phyloP scores from a whole-genome alignment of 2,329 filamentous ascomycete species.

The Sarocladium strictum region DNA sequence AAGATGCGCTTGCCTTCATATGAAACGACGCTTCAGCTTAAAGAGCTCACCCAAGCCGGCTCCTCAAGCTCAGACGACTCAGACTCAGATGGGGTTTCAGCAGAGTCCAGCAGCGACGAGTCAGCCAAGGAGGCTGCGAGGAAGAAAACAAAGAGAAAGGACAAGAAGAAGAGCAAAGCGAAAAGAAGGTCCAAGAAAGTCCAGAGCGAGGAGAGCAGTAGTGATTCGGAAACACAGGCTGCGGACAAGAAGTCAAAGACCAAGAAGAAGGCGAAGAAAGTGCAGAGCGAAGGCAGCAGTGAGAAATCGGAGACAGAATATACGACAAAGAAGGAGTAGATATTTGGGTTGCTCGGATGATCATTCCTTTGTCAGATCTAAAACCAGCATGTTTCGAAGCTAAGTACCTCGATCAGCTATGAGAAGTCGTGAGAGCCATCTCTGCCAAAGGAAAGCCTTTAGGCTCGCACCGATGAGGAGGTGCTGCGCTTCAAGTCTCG shows the following conservation, averaged over 20 bases:
- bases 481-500: constrained; percentile 13
- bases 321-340: too few relatives aligned
- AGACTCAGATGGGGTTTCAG: neutral
- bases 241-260: neutral
- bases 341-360: too few relatives aligned
- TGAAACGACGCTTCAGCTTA: neutral
- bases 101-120: neutral
- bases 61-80: neutral
- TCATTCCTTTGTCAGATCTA: too few relatives aligned
- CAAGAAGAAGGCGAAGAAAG: neutral
- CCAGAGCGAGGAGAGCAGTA: neutral
- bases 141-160: neutral
- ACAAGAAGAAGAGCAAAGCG: neutral
- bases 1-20: neutral
- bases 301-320: too few relatives aligned
- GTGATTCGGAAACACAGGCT: neutral
- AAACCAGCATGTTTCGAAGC: too few relatives aligned
- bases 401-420: too few relatives aligned
- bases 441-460: too few relatives aligned
- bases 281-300: too few relatives aligned
- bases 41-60: neutral
- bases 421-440: too few relatives aligned
- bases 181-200: neutral
- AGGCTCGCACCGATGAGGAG: too few relatives aligned
- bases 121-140: neutral